phyloP scores from a whole-genome alignment of 75 land plant species.

The Picea glauca region DNA sequence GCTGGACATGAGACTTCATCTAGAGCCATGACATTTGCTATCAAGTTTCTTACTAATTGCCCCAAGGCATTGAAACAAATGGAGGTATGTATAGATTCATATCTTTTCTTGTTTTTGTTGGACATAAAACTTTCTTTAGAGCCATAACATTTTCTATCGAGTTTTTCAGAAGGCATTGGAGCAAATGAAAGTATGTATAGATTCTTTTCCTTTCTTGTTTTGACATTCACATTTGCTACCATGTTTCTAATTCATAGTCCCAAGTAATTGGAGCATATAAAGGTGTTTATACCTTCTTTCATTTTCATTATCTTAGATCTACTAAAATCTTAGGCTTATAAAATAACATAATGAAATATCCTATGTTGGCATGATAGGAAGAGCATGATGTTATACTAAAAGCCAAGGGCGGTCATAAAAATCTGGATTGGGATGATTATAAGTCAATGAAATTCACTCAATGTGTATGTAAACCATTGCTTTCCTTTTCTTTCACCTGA shows the following conservation, averaged over 20 bases:
- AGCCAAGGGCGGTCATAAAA: background rate
- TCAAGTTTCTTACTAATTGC: conserved; percentile 12
- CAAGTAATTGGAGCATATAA: too few species aligned
- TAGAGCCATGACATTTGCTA: conserved; percentile 8
- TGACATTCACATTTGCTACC: too few species aligned
- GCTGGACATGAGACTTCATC: conserved; percentile 17
- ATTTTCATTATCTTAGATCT: background rate
- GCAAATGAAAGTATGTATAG: background rate
- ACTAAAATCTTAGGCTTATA: too few species aligned
- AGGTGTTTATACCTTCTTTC: too few species aligned
- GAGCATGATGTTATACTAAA: background rate
- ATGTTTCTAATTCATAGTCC: too few species aligned
- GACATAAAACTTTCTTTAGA: too few species aligned
- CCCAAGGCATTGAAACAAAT: background rate
- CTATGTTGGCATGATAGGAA: background rate
- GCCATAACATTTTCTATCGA: too few species aligned
- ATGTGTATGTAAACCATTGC: background rate
- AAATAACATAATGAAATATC: background rate
- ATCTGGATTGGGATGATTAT: too few species aligned
- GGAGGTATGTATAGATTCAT: too few species aligned
- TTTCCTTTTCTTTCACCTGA: too few species aligned
- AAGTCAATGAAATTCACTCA: background rate
- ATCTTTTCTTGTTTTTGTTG: too few species aligned
- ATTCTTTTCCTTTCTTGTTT: too few species aligned
- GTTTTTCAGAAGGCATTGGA: background rate